These are phyloP conservation scores for Phtheirospermum japonicum DNA, from an alignment of 257 asterid species.

Conservation along the genomic window DNA sequence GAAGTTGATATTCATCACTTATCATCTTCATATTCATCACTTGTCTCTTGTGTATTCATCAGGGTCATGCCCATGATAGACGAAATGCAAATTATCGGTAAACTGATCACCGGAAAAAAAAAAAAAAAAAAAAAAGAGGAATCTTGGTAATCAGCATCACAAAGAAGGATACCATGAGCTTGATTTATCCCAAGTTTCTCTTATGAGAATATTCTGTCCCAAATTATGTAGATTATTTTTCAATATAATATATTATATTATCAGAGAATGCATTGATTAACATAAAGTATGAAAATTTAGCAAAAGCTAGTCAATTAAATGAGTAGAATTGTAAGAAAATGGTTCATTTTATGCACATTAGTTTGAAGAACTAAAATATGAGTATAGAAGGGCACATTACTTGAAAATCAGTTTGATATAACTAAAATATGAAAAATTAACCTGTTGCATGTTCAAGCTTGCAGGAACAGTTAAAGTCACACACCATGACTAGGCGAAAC, in stretches of 20 bases:
- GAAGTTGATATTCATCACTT: too few relatives aligned
- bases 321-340: not conserved
- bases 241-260: not conserved
- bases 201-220: not conserved
- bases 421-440: conserved; percentile 13
- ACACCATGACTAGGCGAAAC: conserved; percentile 1
- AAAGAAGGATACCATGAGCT: not conserved
- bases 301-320: not conserved
- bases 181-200: not conserved
- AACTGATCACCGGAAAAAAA: too few relatives aligned
- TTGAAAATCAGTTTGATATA: conserved; percentile 13
- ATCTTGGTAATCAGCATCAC: too few relatives aligned
- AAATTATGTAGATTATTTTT: not conserved
- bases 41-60: too few relatives aligned
- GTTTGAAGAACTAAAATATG: not conserved
- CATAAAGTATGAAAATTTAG: not conserved
- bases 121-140: too few relatives aligned
- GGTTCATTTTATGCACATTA: not conserved
- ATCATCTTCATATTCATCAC: too few relatives aligned
- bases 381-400: conserved; percentile 1
- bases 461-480: conserved; percentile 8
- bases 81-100: too few relatives aligned
- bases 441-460: conserved; percentile 14
- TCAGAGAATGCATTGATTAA: not conserved
- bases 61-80: too few relatives aligned